A percentile compares a stretch with the other conserved stretches of the same genome.
phyloP scores from a whole-genome alignment of 2,329 filamentous ascomycete genomes.

The Epichloe elymi region DNA sequence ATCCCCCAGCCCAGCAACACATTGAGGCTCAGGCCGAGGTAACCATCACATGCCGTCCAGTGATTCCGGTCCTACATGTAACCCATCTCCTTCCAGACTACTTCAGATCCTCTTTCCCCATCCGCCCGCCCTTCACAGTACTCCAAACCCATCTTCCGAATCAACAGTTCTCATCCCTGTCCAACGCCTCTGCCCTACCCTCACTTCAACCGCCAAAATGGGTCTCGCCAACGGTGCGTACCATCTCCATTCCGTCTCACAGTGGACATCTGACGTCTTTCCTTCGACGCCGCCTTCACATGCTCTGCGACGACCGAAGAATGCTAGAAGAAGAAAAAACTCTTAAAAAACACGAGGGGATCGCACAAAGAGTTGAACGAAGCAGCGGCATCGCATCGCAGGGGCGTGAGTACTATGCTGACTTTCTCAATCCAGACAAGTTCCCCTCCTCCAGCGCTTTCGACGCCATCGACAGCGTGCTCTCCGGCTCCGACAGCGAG shows the following conservation, averaged over 20 bases:
- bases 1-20: neutral
- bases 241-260: neutral
- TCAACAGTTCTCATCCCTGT: neutral
- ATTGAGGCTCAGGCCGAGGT: slow-evolving; percentile 5
- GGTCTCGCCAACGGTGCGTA: slow-evolving; percentile 55
- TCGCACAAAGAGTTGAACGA: neutral
- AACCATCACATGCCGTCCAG: slow-evolving; percentile 2
- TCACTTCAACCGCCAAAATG: slow-evolving; percentile 34
- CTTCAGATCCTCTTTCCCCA: too few species aligned
- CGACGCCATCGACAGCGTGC: slow-evolving; percentile 66
- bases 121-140: too few species aligned
- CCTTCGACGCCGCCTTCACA: neutral
- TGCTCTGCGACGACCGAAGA: neutral
- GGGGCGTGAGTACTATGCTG: neutral
- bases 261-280: neutral
- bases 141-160: neutral
- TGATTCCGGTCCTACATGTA: neutral
- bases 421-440: slow-evolving; percentile 39
- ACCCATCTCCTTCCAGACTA: too few species aligned
- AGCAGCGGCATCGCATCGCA: neutral
- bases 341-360: neutral
- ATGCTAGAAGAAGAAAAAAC: neutral
- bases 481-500: slow-evolving; percentile 56
- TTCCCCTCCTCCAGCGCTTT: slow-evolving; percentile 90
- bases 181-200: neutral